Conservation (phyloP, 345 rosid genomes). For the Combretum micranthum region DNA sequence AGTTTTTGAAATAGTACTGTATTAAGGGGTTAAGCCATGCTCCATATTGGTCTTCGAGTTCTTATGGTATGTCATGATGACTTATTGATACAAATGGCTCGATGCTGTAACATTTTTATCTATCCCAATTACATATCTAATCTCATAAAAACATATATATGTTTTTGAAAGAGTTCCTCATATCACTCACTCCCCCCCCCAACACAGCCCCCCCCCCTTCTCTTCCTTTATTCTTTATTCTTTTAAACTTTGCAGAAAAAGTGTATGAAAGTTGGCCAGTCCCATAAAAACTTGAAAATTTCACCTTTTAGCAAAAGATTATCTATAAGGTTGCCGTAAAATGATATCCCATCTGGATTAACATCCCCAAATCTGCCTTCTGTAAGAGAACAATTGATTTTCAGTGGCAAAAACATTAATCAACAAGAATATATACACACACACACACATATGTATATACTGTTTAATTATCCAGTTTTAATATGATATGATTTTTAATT, state of each 20-base stretch:
- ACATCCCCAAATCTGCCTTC: conserved; percentile 35
- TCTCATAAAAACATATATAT: too few species aligned
- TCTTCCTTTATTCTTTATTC: too few species aligned
- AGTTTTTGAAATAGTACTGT: conserved; percentile 17
- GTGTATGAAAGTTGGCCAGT: too few species aligned
- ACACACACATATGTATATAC: neutral
- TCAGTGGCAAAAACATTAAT: neutral
- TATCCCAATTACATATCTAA: neutral
- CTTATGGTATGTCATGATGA: conserved; percentile 32
- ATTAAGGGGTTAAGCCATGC: conserved; percentile 35
- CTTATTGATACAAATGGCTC: conserved; percentile 39
- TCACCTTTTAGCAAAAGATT: conserved; percentile 29
- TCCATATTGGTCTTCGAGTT: conserved; percentile 30
- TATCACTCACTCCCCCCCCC: too few species aligned
- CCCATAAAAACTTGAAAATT: neutral
- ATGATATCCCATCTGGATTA: conserved; percentile 28
- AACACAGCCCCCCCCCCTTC: too few species aligned
- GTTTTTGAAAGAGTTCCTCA: too few species aligned
- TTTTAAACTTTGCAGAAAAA: too few species aligned
- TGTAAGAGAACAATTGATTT: neutral
- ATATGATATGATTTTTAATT: too few species aligned
- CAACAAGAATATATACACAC: neutral
- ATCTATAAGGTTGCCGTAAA: conserved; percentile 10
- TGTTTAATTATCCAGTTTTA: too few species aligned
- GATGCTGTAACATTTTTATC: conserved; percentile 15